Base-by-base conservation (phyloP, 139 green algal genomes). In the Desmodesmus armatus region DNA sequence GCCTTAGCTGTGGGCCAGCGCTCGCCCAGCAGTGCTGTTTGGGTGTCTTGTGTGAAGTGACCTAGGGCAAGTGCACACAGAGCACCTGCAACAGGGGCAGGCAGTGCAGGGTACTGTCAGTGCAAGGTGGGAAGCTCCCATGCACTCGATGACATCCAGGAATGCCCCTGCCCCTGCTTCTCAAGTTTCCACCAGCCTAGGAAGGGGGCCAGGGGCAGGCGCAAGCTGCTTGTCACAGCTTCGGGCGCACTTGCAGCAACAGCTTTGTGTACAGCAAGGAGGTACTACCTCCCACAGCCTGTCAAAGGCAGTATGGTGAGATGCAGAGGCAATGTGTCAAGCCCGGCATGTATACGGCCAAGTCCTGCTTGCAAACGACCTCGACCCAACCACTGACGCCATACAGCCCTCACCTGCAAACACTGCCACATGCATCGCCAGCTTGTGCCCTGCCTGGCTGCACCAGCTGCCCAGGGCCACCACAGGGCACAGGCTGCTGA, bases 381-480 rank as follows among this genome's bases (percentile, higher is more conserved):
- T 33, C 58, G 29, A 67, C 23, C 25, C 23, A 67, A 27, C 58
- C 23, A 19, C 23, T 67, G 15, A 29, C 5, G 21, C 15, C 5
- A 7, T 67, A 67, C 58, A 67, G 29, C 31, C 11, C 71, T 79
- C 29, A 79, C 44, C 71, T 62, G 41, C 13, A 7, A 63, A 65
- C 17, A 40, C 44, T 23, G 44, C 71, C 43, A 65, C 17, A 5
- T 44, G 71, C 71, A 79, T 7, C 71, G 40, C 15, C 41, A 79
- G 25, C 44, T 79, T 63, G 25, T 43, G 13, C 7, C 29, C 15
- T 3, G n/a, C 71, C 27, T n/a, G 5, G 9, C n/a, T 23, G 1
- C 41, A 41, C n/a, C 19, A 79, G 43, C 71, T 44, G 43, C 43
- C 71, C 43, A 65, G 43, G 27, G 71, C 29, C 27, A 79, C 71